phyloP scores from a whole-genome alignment of 2,329 filamentous ascomycete species.

The Nigrospora oryzae region DNA sequence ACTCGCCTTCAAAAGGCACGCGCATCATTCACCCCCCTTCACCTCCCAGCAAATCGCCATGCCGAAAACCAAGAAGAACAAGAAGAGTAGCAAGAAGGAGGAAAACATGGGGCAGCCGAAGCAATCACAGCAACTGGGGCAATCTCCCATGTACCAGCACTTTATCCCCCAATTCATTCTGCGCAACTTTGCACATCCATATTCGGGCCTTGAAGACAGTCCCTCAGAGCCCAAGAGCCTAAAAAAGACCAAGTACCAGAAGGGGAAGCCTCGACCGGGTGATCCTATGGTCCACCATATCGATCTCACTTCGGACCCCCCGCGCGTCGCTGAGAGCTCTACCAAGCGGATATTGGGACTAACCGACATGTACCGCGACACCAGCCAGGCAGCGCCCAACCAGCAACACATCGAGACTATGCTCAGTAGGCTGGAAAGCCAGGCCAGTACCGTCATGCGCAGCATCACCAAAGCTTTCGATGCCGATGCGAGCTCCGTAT shows the following conservation, averaged over 20 bases:
- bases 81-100: no score
- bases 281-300: conserved; percentile 16
- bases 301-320: conserved; percentile 7
- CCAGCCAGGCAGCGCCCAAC: conserved; percentile 3
- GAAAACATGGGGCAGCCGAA: no score
- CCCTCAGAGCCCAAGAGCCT: not conserved
- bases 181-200: conserved; percentile 10
- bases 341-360: conserved; percentile 13
- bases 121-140: no score
- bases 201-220: conserved; percentile 3
- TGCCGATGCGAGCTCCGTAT: conserved; percentile 1
- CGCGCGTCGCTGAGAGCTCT: conserved; percentile 9
- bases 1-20: not conserved
- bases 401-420: conserved; percentile 15
- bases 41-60: not conserved
- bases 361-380: conserved; percentile 17
- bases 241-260: not conserved
- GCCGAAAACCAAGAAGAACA: not conserved
- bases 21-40: not conserved
- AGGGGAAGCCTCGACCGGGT: conserved; percentile 7
- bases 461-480: conserved; percentile 10
- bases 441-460: conserved; percentile 9
- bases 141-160: conserved; percentile 8
- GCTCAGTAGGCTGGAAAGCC: conserved; percentile 13
- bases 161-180: conserved; percentile 13